phyloP scores from a whole-genome alignment of 768 basidiomycete genomes.

The Kwoniella newhampshirensis region DNA sequence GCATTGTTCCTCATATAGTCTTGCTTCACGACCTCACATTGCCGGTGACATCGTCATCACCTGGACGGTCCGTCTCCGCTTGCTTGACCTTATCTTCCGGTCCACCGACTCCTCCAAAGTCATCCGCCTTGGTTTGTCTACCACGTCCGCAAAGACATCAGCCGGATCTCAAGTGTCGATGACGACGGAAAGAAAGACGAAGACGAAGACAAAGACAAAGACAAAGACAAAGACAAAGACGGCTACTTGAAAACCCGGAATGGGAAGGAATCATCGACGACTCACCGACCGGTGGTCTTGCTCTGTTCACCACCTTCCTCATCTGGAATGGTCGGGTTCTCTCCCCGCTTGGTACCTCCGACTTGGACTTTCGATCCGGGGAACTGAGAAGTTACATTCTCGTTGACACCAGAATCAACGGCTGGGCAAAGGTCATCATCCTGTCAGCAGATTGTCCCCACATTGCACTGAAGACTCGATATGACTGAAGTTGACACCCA shows the following conservation, averaged over 20 bases:
- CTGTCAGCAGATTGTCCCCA: neutral
- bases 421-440: slow-evolving; percentile 9
- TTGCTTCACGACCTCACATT: slow-evolving; percentile 16
- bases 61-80: slow-evolving; percentile 29
- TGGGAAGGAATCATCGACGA: neutral
- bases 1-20: no score
- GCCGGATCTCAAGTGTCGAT: neutral
- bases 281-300: slow-evolving; percentile 35
- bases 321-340: slow-evolving; percentile 38
- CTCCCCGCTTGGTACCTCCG: slow-evolving; percentile 36
- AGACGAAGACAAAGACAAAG: neutral
- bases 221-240: neutral
- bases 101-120: slow-evolving; percentile 39
- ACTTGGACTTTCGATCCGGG: slow-evolving; percentile 42
- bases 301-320: slow-evolving; percentile 37
- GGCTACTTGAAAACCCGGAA: neutral
- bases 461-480: neutral
- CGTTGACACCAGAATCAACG: slow-evolving; percentile 37
- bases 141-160: neutral
- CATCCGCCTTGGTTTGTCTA: slow-evolving; percentile 35
- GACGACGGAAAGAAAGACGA: neutral
- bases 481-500: slow-evolving; percentile 11
- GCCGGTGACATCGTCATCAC: slow-evolving; percentile 32
- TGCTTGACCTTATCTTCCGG: slow-evolving; percentile 29
- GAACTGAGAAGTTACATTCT: slow-evolving; percentile 39